Evolutionary conservation across 2,329 filamentous ascomycete genomes (phyloP).

Genomic region (Colletotrichum paranaense): DNA sequence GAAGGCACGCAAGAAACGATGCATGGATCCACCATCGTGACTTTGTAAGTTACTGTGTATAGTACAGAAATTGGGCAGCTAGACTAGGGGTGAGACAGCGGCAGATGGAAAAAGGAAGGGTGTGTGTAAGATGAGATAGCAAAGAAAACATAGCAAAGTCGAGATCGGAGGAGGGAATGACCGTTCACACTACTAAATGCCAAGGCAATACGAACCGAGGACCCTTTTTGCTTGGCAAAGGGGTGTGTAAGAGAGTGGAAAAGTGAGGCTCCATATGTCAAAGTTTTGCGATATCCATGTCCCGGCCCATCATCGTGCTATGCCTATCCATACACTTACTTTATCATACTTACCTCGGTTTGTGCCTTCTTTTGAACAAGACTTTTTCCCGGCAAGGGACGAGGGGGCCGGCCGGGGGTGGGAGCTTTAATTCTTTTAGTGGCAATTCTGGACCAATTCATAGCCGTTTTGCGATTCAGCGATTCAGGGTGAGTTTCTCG

Average conservation of each 20-base stretch:
- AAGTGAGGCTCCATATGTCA: neutral
- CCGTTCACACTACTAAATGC: neutral
- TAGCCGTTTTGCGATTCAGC: neutral
- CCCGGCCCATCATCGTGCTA: neutral
- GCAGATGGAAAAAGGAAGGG: neutral
- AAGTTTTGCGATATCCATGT: neutral
- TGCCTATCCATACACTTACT: neutral
- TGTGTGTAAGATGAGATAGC: neutral
- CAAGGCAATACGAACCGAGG: conserved; percentile 26
- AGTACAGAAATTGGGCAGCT: neutral
- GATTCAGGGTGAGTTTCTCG: neutral
- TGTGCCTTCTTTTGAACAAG: neutral
- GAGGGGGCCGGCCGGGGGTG: neutral
- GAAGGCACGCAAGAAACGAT: neutral
- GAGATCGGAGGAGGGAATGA: neutral
- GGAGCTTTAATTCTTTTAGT: neutral
- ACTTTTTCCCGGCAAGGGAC: neutral
- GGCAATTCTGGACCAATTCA: neutral
- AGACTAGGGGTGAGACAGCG: neutral
- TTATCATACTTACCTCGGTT: neutral
- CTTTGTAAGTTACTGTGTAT: neutral
- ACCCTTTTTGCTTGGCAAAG: conserved; percentile 2
- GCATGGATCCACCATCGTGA: conserved; percentile 3
- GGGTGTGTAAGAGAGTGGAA: neutral
- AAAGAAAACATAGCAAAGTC: neutral